A percentile compares a stretch with the other conserved stretches of the same genome.
Evolutionary conservation across 2,329 filamentous ascomycete species (phyloP).

Genomic region (Emergomyces orientalis): DNA sequence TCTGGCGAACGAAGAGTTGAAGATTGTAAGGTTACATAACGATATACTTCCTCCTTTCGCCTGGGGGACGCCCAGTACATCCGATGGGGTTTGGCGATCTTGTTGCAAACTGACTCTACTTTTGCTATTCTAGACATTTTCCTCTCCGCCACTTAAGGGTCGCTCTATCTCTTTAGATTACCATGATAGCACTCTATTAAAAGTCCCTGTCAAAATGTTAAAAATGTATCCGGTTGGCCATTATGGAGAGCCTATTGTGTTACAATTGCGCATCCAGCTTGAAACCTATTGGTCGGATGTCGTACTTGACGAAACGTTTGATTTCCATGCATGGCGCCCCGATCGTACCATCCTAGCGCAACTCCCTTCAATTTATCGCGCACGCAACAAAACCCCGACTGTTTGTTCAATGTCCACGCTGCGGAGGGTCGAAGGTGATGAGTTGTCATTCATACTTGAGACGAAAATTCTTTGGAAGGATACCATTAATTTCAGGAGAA

Average conservation of each 20-base stretch:
- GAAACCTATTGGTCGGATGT: neutral
- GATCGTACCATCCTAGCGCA: neutral
- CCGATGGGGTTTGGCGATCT: neutral
- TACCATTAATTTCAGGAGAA: conserved; percentile 21
- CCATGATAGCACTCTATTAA: neutral
- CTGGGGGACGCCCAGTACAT: too few species aligned
- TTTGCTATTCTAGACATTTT: conserved; percentile 18
- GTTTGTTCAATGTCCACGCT: conserved; percentile 29
- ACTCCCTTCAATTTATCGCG: conserved; percentile 17
- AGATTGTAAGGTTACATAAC: conserved; percentile 21
- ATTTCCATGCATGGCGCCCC: neutral
- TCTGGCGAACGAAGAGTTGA: conserved; percentile 23
- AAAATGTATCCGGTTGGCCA: too few species aligned
- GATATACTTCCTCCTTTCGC: neutral
- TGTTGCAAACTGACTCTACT: conserved; percentile 1
- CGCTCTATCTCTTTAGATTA: neutral
- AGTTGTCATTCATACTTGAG: conserved; percentile 22
- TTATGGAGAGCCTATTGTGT: too few species aligned
- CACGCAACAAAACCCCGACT: conserved; percentile 19
- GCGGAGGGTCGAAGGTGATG: conserved; percentile 13
- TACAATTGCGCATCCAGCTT: neutral
- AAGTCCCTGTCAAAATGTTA: neutral
- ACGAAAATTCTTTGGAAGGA: conserved; percentile 29
- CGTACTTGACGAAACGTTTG: neutral
- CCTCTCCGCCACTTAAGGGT: neutral